phyloP scores from a whole-genome alignment of 1,284 basidiomycete genomes.

The Cystobasidium pallidum region DNA sequence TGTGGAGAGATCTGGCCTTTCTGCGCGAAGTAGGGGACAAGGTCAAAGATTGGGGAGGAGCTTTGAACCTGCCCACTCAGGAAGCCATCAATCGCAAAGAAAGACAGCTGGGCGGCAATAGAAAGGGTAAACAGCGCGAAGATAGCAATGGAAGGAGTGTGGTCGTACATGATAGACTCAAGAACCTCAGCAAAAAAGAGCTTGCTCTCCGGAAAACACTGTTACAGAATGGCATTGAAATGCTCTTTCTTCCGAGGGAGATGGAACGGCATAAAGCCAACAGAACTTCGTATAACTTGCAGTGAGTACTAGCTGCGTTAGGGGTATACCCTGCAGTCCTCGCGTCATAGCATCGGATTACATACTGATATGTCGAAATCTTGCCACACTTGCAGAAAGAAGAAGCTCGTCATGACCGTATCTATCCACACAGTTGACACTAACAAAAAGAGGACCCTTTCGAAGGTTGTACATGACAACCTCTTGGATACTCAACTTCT shows the following conservation, averaged over 20 bases:
- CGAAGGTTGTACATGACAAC: slow-evolving; percentile 11
- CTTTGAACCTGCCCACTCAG: slow-evolving; percentile 8
- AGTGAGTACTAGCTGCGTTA: slow-evolving; percentile 4
- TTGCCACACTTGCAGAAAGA: slow-evolving; percentile 21
- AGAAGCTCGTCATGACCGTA: slow-evolving; percentile 27
- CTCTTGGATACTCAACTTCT: not conserved
- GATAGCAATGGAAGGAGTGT: not conserved
- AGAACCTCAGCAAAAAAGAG: slow-evolving; percentile 21
- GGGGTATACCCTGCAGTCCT: not conserved
- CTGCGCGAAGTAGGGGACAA: slow-evolving; percentile 41
- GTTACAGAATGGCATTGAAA: slow-evolving; percentile 28
- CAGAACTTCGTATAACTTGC: slow-evolving; percentile 4
- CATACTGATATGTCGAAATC: slow-evolving; percentile 13
- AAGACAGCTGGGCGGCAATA: slow-evolving; percentile 5
- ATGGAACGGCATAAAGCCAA: slow-evolving; percentile 34
- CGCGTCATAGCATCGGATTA: not conserved
- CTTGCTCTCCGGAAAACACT: slow-evolving; percentile 16
- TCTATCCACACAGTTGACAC: slow-evolving; percentile 8
- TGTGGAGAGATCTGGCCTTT: slow-evolving; percentile 39
- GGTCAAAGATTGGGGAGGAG: slow-evolving; percentile 30
- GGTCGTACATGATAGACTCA: slow-evolving; percentile 20
- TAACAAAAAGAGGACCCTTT: not conserved
- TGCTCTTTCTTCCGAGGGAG: slow-evolving; percentile 35
- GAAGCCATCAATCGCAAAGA: slow-evolving; percentile 8
- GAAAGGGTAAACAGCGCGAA: slow-evolving; percentile 35